Evolutionary conservation across 179 eudicot genomes (phyloP).

Genomic region (Monotropa hypopitys): DNA sequence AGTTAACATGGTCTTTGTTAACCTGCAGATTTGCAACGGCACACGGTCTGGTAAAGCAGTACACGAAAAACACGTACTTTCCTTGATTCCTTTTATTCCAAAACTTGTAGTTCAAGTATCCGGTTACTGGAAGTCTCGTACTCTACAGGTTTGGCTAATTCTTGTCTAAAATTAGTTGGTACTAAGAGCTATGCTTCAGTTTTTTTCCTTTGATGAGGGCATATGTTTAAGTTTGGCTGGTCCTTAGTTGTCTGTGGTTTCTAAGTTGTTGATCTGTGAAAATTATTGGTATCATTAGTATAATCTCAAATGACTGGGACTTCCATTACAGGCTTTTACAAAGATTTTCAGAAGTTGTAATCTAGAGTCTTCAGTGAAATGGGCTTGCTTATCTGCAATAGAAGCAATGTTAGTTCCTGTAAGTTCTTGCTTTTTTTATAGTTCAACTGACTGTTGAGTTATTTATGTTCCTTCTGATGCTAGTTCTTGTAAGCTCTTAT

Average conservation of each 20-base stretch:
- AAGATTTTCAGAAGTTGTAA: slow-evolving; percentile 42
- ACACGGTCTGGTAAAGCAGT: slow-evolving; percentile 28
- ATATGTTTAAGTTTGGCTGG: not conserved
- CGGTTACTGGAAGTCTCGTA: slow-evolving; percentile 42
- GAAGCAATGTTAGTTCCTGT: slow-evolving; percentile 78
- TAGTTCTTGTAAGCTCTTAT: not conserved
- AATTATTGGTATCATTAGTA: not conserved
- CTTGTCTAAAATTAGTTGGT: not conserved
- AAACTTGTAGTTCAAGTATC: slow-evolving; percentile 39
- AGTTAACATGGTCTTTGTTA: not conserved
- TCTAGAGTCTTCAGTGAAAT: slow-evolving; percentile 54
- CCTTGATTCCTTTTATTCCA: slow-evolving; percentile 63
- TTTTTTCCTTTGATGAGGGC: not conserved
- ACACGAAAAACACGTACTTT: slow-evolving; percentile 49
- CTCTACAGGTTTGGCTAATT: slow-evolving; percentile 48
- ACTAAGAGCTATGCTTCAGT: not conserved
- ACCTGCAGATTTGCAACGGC: slow-evolving; percentile 38
- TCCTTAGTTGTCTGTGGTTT: not conserved
- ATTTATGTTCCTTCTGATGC: not conserved
- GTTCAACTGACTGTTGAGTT: not conserved
- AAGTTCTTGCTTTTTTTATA: slow-evolving; percentile 23
- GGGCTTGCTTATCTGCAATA: slow-evolving; percentile 66
- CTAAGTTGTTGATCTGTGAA: not conserved
- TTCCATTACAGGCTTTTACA: slow-evolving; percentile 63
- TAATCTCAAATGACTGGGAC: not conserved